Conservation (phyloP, 192 early-diverging fungal species). For the Podila epigama region DNA sequence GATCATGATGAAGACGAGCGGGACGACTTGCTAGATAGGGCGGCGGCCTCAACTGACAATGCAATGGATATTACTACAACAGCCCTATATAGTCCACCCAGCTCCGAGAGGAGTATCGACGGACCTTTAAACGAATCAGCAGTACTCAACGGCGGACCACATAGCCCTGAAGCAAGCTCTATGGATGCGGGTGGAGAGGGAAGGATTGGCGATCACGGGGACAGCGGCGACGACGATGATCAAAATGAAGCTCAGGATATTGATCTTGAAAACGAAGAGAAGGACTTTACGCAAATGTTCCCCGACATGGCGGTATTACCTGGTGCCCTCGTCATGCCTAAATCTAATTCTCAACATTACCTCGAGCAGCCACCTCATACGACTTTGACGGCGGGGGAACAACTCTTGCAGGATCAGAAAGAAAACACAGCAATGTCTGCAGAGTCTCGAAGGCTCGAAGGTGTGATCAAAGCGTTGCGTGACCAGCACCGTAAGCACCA, state of each 20-base stretch:
- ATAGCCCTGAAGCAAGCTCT: too few relatives aligned
- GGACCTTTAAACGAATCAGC: neutral
- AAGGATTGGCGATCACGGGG: conserved; percentile 5
- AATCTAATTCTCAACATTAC: neutral
- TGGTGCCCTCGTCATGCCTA: conserved; percentile 23
- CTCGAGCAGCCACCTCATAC: neutral
- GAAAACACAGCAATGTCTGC: conserved; percentile 45
- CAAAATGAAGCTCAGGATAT: conserved; percentile 18
- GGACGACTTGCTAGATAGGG: too few relatives aligned
- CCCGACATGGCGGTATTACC: conserved; percentile 31
- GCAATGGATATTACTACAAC: neutral
- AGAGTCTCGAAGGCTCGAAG: conserved; percentile 54
- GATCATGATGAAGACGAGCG: too few relatives aligned
- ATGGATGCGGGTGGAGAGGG: too few relatives aligned
- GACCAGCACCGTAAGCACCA: conserved; percentile 60
- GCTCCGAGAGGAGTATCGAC: too few relatives aligned
- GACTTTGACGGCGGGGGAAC: conserved; percentile 15
- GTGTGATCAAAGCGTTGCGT: conserved; percentile 61
- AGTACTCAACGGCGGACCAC: too few relatives aligned
- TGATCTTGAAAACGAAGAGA: conserved; percentile 56
- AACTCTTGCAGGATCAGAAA: conserved; percentile 8
- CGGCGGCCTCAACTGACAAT: neutral
- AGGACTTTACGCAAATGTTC: conserved; percentile 52
- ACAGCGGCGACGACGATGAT: conserved; percentile 16
- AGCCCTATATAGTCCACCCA: too few relatives aligned